These are phyloP conservation scores for Lactarius akahatsu DNA, from an alignment of 768 basidiomycete species.

Conservation along the genomic window DNA sequence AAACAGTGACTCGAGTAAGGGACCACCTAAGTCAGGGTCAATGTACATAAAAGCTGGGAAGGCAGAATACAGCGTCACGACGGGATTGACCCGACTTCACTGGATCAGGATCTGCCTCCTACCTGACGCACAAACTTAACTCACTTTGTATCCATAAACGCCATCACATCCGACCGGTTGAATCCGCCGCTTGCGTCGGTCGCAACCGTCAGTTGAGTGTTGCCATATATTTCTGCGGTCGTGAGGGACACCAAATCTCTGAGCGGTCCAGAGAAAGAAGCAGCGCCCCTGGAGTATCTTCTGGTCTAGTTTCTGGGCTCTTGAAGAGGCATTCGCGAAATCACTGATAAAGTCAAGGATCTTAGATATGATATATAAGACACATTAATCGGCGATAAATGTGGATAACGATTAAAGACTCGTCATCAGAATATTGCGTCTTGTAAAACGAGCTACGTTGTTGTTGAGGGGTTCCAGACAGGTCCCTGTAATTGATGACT, in stretches of 20 bases:
- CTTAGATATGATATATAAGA: slow-evolving; percentile 32
- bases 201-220: slow-evolving; percentile 55
- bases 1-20: slow-evolving; percentile 30
- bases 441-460: slow-evolving; percentile 44
- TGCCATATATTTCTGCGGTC: slow-evolving; percentile 52
- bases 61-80: slow-evolving; percentile 53
- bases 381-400: background rate
- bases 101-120: slow-evolving; percentile 5
- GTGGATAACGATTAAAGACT: slow-evolving; percentile 31
- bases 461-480: slow-evolving; percentile 40
- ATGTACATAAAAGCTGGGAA: slow-evolving; percentile 54
- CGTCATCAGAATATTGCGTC: slow-evolving; percentile 36
- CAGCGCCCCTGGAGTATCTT: slow-evolving; percentile 50
- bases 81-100: slow-evolving; percentile 42
- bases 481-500: slow-evolving; percentile 34
- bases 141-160: slow-evolving; percentile 48
- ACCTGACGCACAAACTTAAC: slow-evolving; percentile 1
- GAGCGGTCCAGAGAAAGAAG: slow-evolving; percentile 49
- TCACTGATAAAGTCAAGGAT: slow-evolving; percentile 46
- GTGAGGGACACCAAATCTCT: slow-evolving; percentile 53
- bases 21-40: slow-evolving; percentile 48
- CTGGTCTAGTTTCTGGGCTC: slow-evolving; percentile 48
- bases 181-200: slow-evolving; percentile 47
- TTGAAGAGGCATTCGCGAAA: slow-evolving; percentile 43
- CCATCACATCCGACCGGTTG: slow-evolving; percentile 50